Conservation (phyloP, 2,329 filamentous ascomycete species). For the Aureobasidium leucospermi region DNA sequence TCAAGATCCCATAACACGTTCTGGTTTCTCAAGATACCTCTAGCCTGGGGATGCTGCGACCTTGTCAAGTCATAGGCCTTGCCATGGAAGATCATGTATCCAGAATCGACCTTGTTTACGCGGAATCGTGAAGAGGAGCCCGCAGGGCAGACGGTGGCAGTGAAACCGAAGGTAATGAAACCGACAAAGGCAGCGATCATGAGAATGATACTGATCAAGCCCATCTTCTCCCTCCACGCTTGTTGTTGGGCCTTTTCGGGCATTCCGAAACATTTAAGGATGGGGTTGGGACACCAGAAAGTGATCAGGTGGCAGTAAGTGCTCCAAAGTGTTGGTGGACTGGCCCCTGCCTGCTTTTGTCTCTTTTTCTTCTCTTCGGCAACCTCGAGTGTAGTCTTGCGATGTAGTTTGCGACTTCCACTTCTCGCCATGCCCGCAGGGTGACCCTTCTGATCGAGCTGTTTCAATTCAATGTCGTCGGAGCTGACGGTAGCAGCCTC, state of each 20-base stretch:
- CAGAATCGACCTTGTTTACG: constrained; percentile 70
- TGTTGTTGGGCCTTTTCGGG: constrained; percentile 76
- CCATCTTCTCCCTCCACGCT: constrained; percentile 98
- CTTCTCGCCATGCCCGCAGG: constrained; percentile 12
- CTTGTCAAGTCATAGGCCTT: constrained; percentile 73
- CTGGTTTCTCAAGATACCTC: constrained; percentile 63
- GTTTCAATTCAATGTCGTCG: constrained; percentile 54
- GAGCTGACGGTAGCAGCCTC: constrained; percentile 48
- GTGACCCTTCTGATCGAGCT: constrained; percentile 33
- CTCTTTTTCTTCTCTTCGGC: constrained; percentile 52
- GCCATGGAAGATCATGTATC: constrained; percentile 96
- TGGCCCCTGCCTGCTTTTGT: constrained; percentile 56
- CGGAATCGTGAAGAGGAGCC: constrained; percentile 62
- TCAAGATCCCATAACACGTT: constrained; percentile 87
- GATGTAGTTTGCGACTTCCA: constrained; percentile 35
- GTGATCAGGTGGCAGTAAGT: constrained; percentile 91
- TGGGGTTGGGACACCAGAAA: constrained; percentile 84
- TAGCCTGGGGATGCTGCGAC: constrained; percentile 72
- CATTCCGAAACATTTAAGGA: constrained; percentile 80
- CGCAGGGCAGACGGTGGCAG: constrained; percentile 70
- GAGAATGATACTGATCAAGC: constrained; percentile 87
- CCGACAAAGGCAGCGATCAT: constrained; percentile 82
- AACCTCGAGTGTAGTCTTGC: constrained; percentile 48
- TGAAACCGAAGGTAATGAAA: constrained; percentile 96
- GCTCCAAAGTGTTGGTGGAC: constrained; percentile 85